Evolutionary conservation across 176 grass and related monocot genomes (phyloP), one percentile per base, ranked within the genome.

Genomic region (Pontederia crassipes): DNA sequence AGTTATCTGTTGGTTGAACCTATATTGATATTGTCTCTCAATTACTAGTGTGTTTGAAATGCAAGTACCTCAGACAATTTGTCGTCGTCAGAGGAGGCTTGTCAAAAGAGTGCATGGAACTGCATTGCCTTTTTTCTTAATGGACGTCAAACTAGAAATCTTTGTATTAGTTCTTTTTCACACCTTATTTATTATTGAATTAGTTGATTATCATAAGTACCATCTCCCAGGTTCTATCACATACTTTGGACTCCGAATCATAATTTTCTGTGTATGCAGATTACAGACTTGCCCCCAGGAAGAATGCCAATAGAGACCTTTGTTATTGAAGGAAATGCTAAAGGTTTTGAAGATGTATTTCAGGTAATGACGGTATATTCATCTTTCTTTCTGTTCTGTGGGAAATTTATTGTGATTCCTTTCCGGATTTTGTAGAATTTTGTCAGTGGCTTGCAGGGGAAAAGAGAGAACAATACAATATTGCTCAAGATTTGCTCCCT

Each of bases 221-320:
- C n/a, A 14, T 35, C 29, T 35, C 29, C 0, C 15, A 16, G 12
- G 9, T 28, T 57, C 6, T 71, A 58, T 27, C 46, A 28, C 11
- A 9, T 12, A 17, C 12, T 28, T 12, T 10, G 1, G 13, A 26
- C 15, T 29, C 9, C n/a, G 2, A 14, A 32, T 14, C 28, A 28
- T 74, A 2, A 24, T 20, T 47, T 49, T 64, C 28, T 57, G 64
- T 54, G 54, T 18, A 45, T 72, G 17, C 69, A 96, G 93, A 97
- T 97, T 55, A 91, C 84, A 10, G 87, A 97, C 59, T 76, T 97
- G 79, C 93, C 93, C 52, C 93, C 93, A 11, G 93, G 93, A 64
- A 79, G 93, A 64, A 61, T 85, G 70, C 81, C 87, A 8, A 76
- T 91, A 72, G 67, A 91, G 77, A 97, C 87, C 35, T 72, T 83